Base-by-base conservation (phyloP, 495 filamentous ascomycete species). In the Podospora pseudocomata region DNA sequence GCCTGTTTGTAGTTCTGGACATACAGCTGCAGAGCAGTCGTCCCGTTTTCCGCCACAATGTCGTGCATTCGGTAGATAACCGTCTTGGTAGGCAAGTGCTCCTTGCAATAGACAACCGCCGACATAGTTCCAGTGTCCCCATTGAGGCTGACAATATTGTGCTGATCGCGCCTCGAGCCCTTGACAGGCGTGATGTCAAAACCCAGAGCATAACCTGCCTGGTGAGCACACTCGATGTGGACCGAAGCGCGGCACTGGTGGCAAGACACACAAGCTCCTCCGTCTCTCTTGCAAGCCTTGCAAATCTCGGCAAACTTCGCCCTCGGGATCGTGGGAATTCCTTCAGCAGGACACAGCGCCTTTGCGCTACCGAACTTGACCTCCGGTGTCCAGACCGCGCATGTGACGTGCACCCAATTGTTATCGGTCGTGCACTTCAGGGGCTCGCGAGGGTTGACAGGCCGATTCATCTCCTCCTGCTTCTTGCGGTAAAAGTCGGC, bases 361-460 rank as follows among this genome's bases (percentile, higher is more conserved):
- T 89, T 87, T 23, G 93, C 89, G 74, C 91, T 90, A 27, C 89
- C 91, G 75, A 96, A 98, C 74, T 92, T 96, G 71, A 97, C 88
- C 73, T 97, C 95, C 0, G 93, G 91, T 11, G 89, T 92, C 89
- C 90, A 97, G 34, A 97, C 82, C 4, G 95, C 93, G 72, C 95
- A 99, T 56, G 88, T 86, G 30, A 97, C 92, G 74, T 99, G 95
- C n/a, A 96, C 91, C 95, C 95, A 99, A 72, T 98, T 97, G 78
- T 97, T 97, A 67, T 92, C 90, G 9, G 89, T 87, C 0, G 95
- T 99, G 32, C 91, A 85, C 81, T 99, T 99, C 64, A 99, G 79
- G 3, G 95, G 89, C 72, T 98, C 95, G 19, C 96, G 91, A 30
- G 95, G 95, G 72, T 91, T 86, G 26, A 90, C 78, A 4, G 96